phyloP scores from a whole-genome alignment of 768 basidiomycete species.

The Kwoniella newhampshirensis region DNA sequence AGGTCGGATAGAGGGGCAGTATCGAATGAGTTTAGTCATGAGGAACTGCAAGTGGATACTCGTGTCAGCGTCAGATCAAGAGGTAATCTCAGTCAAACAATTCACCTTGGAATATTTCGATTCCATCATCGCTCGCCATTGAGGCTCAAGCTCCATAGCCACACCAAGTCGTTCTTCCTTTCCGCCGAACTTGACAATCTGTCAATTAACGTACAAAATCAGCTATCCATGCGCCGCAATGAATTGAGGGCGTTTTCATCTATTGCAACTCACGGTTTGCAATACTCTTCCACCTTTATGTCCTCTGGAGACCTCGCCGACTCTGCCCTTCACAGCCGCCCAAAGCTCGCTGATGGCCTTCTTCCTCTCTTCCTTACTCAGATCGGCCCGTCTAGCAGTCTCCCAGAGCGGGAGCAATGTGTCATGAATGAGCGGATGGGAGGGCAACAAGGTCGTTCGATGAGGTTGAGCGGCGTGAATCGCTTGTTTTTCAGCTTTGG shows the following conservation, averaged over 20 bases:
- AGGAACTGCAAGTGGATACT: conserved; percentile 36
- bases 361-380: conserved; percentile 69
- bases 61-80: neutral
- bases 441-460: conserved; percentile 49
- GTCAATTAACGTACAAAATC: conserved; percentile 8
- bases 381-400: conserved; percentile 46
- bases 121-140: conserved; percentile 72
- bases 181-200: conserved; percentile 75
- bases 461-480: conserved; percentile 52
- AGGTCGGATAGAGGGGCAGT: conserved; percentile 67
- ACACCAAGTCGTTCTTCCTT: conserved; percentile 74
- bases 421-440: conserved; percentile 48
- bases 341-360: conserved; percentile 73
- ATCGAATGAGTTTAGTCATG: conserved; percentile 50
- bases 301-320: conserved; percentile 83
- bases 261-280: conserved; percentile 59
- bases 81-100: neutral
- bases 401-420: conserved; percentile 51
- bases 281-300: conserved; percentile 75
- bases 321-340: conserved; percentile 71
- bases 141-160: conserved; percentile 77
- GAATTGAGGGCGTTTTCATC: too few species aligned
- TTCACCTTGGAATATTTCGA: conserved; percentile 82
- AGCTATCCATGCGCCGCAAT: too few species aligned
- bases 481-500: conserved; percentile 47